phyloP scores from a whole-genome alignment of 192 early-diverging fungal genomes.

The Backusella westeae region DNA sequence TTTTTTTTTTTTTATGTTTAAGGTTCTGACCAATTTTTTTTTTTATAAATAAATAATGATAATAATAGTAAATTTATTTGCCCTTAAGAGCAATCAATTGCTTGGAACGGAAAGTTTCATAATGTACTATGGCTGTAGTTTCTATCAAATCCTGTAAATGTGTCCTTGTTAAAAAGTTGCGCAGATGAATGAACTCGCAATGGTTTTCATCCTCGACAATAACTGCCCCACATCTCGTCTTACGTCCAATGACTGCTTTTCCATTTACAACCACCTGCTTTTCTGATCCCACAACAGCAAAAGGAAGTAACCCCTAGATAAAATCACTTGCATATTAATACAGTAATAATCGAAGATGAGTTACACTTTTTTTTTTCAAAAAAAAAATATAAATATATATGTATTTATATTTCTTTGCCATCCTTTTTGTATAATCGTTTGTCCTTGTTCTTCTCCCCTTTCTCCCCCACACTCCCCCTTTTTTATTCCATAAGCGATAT shows the following conservation, averaged over 20 bases:
- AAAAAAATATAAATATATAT: background rate
- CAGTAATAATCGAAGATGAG: background rate
- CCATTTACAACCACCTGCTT: conserved; percentile 82
- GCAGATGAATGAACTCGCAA: conserved; percentile 93
- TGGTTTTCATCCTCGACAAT: conserved; percentile 91
- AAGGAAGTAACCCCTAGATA: conserved; percentile 79
- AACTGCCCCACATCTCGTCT: conserved; percentile 77
- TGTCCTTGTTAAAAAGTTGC: conserved; percentile 87
- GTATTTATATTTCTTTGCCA: background rate
- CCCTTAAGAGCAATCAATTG: conserved; percentile 42
- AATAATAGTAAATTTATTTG: conserved; percentile 2
- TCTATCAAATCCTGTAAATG: conserved; percentile 97
- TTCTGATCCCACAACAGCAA: conserved; percentile 94
- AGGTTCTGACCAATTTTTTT: background rate
- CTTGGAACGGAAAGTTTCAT: conserved; percentile 93
- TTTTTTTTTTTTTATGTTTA: background rate
- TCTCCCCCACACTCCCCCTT: no score
- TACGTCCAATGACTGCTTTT: conserved; percentile 83
- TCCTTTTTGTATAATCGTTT: background rate
- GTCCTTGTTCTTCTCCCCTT: background rate
- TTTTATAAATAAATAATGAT: background rate
- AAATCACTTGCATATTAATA: background rate
- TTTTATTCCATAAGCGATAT: no score
- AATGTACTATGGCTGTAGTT: conserved; percentile 89
- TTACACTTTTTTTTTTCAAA: background rate